Evolutionary conservation across 345 rosid species (phyloP).

Genomic region (Excoecaria cochinchinensis): DNA sequence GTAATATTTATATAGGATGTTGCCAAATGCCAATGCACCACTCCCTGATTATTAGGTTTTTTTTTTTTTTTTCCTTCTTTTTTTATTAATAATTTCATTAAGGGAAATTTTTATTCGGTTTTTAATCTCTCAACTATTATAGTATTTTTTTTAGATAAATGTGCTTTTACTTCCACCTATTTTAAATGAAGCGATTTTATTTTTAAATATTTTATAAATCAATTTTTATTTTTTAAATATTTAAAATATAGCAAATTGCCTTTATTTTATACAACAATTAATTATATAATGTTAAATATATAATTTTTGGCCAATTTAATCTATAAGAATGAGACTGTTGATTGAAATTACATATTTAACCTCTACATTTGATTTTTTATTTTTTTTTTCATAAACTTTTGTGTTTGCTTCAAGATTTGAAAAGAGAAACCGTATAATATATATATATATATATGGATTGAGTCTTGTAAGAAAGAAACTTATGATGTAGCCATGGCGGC

Average conservation of each 20-base stretch:
- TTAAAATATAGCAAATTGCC: no score
- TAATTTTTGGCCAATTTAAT: no score
- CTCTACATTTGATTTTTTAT: not conserved
- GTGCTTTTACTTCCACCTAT: no score
- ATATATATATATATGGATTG: not conserved
- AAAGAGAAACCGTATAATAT: not conserved
- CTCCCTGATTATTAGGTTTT: not conserved
- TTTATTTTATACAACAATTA: no score
- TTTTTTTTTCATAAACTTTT: not conserved
- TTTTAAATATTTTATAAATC: no score
- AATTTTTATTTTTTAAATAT: no score
- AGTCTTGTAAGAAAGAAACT: slow-evolving; percentile 13
- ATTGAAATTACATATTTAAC: slow-evolving; percentile 1
- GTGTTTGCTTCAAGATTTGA: slow-evolving; percentile 3
- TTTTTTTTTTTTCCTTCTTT: no score
- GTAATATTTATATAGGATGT: not conserved
- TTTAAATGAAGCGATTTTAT: no score
- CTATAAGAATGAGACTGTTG: not conserved
- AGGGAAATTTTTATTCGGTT: no score
- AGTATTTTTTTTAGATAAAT: no score
- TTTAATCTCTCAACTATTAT: no score
- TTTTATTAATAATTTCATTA: not conserved
- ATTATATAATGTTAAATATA: no score
- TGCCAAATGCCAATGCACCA: not conserved
- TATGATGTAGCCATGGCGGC: not conserved